Evolutionary conservation across 495 filamentous ascomycete species (phyloP), one percentile per base, ranked within the genome.

Genomic region (Staphylotrichum tortipilum): DNA sequence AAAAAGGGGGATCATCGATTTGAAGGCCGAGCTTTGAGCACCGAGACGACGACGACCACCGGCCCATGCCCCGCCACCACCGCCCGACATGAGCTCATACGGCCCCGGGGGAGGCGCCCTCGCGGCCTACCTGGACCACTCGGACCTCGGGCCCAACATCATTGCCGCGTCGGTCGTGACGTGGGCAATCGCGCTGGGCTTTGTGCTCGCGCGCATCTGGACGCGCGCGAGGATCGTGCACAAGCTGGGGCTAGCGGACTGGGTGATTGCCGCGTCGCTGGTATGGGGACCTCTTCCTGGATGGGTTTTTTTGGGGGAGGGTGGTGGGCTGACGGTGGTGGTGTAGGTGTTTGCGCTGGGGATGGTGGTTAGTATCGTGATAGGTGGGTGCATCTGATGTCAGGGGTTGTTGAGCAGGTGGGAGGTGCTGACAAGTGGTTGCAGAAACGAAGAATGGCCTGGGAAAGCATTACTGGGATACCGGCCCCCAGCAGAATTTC

Each of bases 401-500:
- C n/a, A n/a, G n/a, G n/a, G n/a, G 26, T 7, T 5, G 26, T 28
- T 28, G 26, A 28, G 10, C 26, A 12, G 9, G n/a, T 28, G 2
- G 17, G n/a, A 12, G 10, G 36, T 33, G 15, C 21, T 42, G 21
- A 48, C 24, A 30, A 14, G 3, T 9, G 8, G 23, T 18, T n/a
- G 18, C 43, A 58, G 60, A 61, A 44, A 37, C 30, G 18, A 31
- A 23, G 8, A 30, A 57, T 50, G 59, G 59, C 10, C 37, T 59
- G 48, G 59, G 62, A 0, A 56, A 49, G 38, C 60, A 65, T 44
- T 1, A 54, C 4, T 55, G 39, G 26, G 57, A 65, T 24, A 29
- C 62, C 23, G 28, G 55, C 29, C 2, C 38, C 6, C 15, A 4
- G 1, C 19, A 3, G 14, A 33, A 62, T 14, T 34, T 24, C 12